A percentile compares a stretch with the other conserved stretches of the same genome.
phyloP scores from a whole-genome alignment of 2,329 filamentous ascomycete species.

The Neofusicoccum laricinum region DNA sequence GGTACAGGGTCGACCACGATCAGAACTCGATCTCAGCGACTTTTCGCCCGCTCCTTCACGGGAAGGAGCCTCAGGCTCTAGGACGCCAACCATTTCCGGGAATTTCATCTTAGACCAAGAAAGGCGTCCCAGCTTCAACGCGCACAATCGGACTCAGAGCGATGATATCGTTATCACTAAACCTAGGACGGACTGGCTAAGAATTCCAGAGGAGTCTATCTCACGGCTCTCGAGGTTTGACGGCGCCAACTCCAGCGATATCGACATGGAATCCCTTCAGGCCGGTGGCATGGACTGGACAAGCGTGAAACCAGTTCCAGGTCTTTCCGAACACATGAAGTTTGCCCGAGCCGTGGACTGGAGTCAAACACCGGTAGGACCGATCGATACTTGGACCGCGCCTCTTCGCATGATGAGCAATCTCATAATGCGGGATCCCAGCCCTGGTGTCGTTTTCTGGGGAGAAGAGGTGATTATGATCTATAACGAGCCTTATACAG shows the following conservation, averaged over 20 bases:
- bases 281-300: constrained; percentile 40
- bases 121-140: not conserved
- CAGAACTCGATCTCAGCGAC: not conserved
- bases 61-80: not conserved
- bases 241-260: not conserved
- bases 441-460: constrained; percentile 42
- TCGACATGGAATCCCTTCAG: not conserved
- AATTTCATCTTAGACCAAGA: not conserved
- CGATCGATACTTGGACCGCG: constrained; percentile 47
- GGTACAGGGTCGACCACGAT: not conserved
- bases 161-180: not conserved
- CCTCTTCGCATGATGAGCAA: constrained; percentile 44
- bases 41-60: not conserved
- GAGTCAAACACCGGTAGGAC: constrained; percentile 47
- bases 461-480: constrained; percentile 35
- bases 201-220: not conserved
- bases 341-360: constrained; percentile 47
- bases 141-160: not conserved
- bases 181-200: not conserved
- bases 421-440: constrained; percentile 30
- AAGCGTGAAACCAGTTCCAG: not conserved
- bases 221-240: not conserved
- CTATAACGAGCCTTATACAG: constrained; percentile 37
- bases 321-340: constrained; percentile 27
- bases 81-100: not conserved